These are phyloP conservation scores for Eucalyptus dawsonii DNA, from an alignment of 345 rosid genomes.

Conservation along the genomic window DNA sequence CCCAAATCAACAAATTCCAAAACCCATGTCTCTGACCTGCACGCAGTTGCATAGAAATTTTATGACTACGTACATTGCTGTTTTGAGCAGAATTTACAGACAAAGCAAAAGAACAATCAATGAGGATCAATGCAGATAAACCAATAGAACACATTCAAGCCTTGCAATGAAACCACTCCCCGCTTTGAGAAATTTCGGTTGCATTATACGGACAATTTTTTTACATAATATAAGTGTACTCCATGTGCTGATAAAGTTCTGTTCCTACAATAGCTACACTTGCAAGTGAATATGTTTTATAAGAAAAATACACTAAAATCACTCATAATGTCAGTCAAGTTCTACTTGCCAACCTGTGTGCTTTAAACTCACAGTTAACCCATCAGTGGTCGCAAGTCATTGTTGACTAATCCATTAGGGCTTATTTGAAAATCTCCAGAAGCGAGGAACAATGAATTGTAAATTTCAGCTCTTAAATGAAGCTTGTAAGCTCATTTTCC, in stretches of 20 bases:
- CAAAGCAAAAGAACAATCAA: not conserved
- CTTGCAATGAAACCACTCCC: not conserved
- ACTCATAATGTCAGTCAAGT: not conserved
- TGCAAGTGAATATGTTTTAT: not conserved
- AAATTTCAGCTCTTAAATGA: not conserved
- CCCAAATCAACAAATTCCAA: conserved; percentile 97
- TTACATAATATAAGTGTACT: not conserved
- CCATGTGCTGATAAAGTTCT: not conserved
- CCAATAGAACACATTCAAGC: not conserved
- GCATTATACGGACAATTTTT: not conserved
- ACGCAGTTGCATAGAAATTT: not conserved
- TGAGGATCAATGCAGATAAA: not conserved
- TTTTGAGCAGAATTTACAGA: not conserved
- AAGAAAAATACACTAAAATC: not conserved
- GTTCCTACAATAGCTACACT: not conserved
- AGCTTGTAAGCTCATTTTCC: not conserved
- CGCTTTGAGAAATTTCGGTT: not conserved
- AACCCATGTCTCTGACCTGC: conserved; percentile 69
- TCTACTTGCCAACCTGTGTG: not conserved
- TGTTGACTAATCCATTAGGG: not conserved
- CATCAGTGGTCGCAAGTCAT: not conserved
- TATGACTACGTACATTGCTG: not conserved
- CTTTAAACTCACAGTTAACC: not conserved
- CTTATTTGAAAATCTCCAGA: not conserved
- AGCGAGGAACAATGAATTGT: not conserved